Conservation (phyloP, 2,329 filamentous ascomycete species). For the Verticillium nubilum region DNA sequence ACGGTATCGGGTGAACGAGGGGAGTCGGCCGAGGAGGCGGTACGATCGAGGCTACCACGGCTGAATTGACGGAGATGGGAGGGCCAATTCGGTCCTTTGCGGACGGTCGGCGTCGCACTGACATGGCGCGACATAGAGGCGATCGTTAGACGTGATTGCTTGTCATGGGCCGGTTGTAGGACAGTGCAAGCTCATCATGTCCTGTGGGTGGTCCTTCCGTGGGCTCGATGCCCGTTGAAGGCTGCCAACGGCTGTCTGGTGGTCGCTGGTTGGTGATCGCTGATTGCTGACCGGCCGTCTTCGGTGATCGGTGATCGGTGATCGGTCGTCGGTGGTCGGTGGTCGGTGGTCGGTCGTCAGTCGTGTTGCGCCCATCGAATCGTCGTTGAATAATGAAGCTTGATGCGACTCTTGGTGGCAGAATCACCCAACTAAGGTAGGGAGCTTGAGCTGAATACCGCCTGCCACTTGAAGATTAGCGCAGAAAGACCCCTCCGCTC, state of each 20-base stretch:
- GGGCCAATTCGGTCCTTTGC: slow-evolving; percentile 43
- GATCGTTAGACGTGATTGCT: neutral
- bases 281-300: neutral
- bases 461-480: neutral
- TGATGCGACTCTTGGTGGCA: neutral
- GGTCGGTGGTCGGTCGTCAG: neutral
- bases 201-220: neutral
- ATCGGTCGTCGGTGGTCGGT: neutral
- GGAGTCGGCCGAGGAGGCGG: slow-evolving; percentile 27
- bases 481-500: neutral
- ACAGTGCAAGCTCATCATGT: neutral
- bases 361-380: neutral
- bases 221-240: neutral
- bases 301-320: neutral
- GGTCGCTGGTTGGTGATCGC: neutral
- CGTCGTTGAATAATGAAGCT: neutral
- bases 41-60: slow-evolving; percentile 39
- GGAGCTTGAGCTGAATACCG: neutral
- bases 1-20: slow-evolving; percentile 41
- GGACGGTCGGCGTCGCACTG: slow-evolving; percentile 31
- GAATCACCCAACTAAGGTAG: neutral
- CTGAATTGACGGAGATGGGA: slow-evolving; percentile 49
- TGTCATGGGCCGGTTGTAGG: slow-evolving; percentile 4
- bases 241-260: neutral
- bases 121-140: slow-evolving; percentile 36